Conservation (phyloP, 345 rosid species). For the Kernera saxatilis region DNA sequence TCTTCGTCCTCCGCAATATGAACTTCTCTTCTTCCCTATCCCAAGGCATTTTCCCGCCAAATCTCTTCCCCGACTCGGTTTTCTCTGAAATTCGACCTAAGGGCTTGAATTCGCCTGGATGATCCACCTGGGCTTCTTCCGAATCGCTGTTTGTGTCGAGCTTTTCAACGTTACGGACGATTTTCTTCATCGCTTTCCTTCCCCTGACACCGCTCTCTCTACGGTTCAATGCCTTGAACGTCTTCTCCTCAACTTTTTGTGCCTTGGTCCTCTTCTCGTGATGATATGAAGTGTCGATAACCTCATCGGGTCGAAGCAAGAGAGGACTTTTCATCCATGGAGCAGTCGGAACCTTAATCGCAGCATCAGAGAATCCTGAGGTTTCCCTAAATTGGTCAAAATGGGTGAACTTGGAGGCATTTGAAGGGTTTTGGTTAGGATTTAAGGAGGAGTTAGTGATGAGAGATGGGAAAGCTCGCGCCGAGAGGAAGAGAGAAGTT, state of each 20-base stretch:
- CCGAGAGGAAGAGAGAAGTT: conserved; percentile 19
- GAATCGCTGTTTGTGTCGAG: conserved; percentile 30
- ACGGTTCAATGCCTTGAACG: conserved; percentile 54
- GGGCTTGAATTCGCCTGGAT: conserved; percentile 26
- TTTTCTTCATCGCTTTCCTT: conserved; percentile 53
- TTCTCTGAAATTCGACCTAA: conserved; percentile 25
- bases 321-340: conserved; percentile 75
- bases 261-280: conserved; percentile 7
- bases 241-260: conserved; percentile 30
- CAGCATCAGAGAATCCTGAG: not conserved
- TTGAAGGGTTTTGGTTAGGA: conserved; percentile 21
- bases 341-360: conserved; percentile 42
- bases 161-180: conserved; percentile 50
- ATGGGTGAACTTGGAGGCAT: conserved; percentile 1
- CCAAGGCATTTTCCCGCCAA: conserved; percentile 64
- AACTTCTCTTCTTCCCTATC: conserved; percentile 47
- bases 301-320: conserved; percentile 46
- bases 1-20: conserved; percentile 51
- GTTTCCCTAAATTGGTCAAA: conserved; percentile 5
- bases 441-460: conserved; percentile 23
- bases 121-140: conserved; percentile 16
- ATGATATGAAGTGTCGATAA: conserved; percentile 29
- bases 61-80: not conserved
- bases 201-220: conserved; percentile 73
- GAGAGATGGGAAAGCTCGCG: conserved; percentile 9